phyloP scores from a whole-genome alignment of 164 flowering plant species.

The Stephania japonica region DNA sequence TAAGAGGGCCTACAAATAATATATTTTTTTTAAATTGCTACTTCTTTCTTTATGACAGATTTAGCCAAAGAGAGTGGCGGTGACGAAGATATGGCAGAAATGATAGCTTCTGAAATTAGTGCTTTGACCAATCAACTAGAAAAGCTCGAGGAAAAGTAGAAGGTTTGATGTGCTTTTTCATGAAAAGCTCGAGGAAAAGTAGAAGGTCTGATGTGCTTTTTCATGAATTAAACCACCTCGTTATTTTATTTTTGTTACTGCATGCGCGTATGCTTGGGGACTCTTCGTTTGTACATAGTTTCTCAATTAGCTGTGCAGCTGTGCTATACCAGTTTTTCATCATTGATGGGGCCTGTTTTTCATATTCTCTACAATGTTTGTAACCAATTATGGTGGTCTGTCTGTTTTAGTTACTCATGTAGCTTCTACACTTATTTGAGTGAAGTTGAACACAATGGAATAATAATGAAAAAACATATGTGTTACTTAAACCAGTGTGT shows the following conservation, averaged over 20 bases:
- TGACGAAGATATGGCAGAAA: conserved; percentile 91
- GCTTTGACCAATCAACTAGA: conserved; percentile 51
- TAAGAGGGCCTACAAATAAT: neutral
- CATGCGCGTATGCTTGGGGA: too few relatives aligned
- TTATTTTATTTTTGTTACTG: neutral
- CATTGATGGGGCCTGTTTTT: neutral
- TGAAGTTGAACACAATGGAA: neutral
- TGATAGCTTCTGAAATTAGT: conserved; percentile 71
- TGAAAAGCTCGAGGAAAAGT: too few relatives aligned
- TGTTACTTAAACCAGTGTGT: neutral
- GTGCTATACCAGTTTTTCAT: neutral
- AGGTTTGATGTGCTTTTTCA: conserved; percentile 49
- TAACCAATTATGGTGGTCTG: neutral
- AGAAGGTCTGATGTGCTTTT: too few relatives aligned
- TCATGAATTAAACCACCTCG: neutral
- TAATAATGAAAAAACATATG: too few relatives aligned
- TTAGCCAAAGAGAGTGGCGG: conserved; percentile 61
- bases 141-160: conserved; percentile 73
- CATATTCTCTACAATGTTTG: neutral
- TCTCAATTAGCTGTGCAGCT: neutral
- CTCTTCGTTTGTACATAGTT: too few relatives aligned
- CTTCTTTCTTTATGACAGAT: conserved; percentile 34
- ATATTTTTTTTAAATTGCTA: neutral
- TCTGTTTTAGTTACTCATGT: neutral
- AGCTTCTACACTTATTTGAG: neutral